Conservation (phyloP, 176 grass and related monocot species). For the Pontederia paniculata region DNA sequence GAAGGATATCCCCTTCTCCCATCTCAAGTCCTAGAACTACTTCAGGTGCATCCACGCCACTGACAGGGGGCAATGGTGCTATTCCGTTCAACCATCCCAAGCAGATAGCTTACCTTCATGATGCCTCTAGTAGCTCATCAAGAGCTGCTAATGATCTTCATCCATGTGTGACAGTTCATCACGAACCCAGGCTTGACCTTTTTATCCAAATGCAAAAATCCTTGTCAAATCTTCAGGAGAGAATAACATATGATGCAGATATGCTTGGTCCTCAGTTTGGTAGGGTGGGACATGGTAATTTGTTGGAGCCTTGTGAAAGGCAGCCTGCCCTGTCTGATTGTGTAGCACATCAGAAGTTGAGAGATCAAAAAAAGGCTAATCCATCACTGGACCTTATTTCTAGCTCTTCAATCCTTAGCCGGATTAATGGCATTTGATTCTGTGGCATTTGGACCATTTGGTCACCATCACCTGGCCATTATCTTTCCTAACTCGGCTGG, state of each 20-base stretch:
- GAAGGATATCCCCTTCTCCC: slow-evolving; percentile 81
- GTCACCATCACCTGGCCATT: no score
- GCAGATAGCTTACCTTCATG: slow-evolving; percentile 44
- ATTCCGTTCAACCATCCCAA: slow-evolving; percentile 55
- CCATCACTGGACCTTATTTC: slow-evolving; percentile 46
- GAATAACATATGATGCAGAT: slow-evolving; percentile 43
- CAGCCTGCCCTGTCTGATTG: slow-evolving; percentile 26
- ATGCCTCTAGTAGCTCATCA: slow-evolving; percentile 28
- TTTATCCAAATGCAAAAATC: slow-evolving; percentile 41
- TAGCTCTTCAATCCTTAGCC: slow-evolving; percentile 17
- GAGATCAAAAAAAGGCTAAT: slow-evolving; percentile 45
- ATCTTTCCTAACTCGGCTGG: no score
- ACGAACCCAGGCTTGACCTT: slow-evolving; percentile 19
- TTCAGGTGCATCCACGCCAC: slow-evolving; percentile 79
- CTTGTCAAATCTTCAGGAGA: slow-evolving; percentile 36
- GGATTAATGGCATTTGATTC: slow-evolving; percentile 1
- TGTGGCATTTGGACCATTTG: no score
- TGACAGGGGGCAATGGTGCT: slow-evolving; percentile 62
- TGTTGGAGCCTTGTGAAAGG: slow-evolving; percentile 42
- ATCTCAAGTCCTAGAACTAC: slow-evolving; percentile 89
- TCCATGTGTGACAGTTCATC: neutral
- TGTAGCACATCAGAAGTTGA: slow-evolving; percentile 25
- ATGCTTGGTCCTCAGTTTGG: slow-evolving; percentile 57
- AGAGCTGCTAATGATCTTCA: slow-evolving; percentile 9
- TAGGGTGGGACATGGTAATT: slow-evolving; percentile 43